Evolutionary conservation across 2,329 filamentous ascomycete genomes (phyloP).

Genomic region (Magnaporthiopsis poae): DNA sequence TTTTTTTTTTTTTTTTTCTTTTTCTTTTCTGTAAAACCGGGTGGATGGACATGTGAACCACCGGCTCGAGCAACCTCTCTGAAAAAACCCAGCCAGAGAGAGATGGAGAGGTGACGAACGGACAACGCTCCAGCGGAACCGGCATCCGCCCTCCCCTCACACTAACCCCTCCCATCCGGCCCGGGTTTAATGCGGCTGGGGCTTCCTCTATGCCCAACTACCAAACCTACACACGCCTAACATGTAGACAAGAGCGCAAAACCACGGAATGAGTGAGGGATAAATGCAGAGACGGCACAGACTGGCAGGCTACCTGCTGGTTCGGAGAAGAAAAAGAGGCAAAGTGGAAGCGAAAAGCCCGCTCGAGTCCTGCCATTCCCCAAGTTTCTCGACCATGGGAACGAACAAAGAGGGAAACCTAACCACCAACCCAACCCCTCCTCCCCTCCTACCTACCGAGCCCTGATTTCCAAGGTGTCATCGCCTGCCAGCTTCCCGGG

Average conservation of each 20-base stretch:
- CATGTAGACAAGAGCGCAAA: too few relatives aligned
- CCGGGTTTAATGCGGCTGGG: not conserved
- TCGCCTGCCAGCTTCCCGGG: slow-evolving; percentile 3
- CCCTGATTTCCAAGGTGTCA: slow-evolving; percentile 5
- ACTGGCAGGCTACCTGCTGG: not conserved
- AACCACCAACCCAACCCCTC: too few relatives aligned
- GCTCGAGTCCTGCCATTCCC: not conserved
- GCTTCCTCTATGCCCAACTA: not conserved
- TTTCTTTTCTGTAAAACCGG: not conserved
- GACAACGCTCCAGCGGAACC: not conserved
- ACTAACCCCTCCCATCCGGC: not conserved
- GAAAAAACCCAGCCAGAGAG: not conserved
- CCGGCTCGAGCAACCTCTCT: too few relatives aligned
- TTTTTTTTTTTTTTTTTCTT: not conserved
- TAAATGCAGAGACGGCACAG: not conserved
- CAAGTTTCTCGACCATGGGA: too few relatives aligned
- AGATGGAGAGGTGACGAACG: not conserved
- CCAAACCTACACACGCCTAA: too few relatives aligned
- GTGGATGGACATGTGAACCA: too few relatives aligned
- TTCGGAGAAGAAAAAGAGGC: not conserved
- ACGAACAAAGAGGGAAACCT: too few relatives aligned
- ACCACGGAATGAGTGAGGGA: not conserved
- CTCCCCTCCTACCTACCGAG: not conserved
- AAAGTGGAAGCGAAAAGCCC: not conserved
- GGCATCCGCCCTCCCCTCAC: not conserved